Base-by-base conservation (phyloP, 2,329 filamentous ascomycete species). In the Colletotrichum brevisporum region DNA sequence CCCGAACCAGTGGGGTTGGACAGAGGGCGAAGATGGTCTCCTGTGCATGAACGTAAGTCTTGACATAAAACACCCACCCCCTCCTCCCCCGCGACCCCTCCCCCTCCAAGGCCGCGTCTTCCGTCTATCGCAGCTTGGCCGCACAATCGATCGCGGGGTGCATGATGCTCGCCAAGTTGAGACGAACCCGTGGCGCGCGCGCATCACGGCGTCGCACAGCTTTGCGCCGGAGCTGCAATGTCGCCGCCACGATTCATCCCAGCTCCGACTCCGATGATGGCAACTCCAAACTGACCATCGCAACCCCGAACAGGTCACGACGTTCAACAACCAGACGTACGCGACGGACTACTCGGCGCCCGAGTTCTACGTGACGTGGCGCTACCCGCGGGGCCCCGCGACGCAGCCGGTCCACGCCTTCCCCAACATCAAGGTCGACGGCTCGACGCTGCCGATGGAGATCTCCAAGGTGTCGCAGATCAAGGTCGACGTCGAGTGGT, bases 1-100 rank as follows among this genome's bases (percentile, higher is more conserved):
- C 73, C 86, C 86, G 54, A 88, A 88, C 72, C 86, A 87, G 76
- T 88, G 86, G 86, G 84, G 84, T 71, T 81, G 83, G 74, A 72
- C 78, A 24, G 72, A 76, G 13, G 78, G 78, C 10, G 75, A 78
- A 16, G 73, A 75, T 2, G 84, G 84, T 45, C 75, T 72, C 18
- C 74, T 88, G 27, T 88, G 86, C 75, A 81, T 88, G 81, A 85
- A 86, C 78, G 86, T 88, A 78, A 76, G 86, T 81, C 21, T 56
- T 18, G 63, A 43, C 41, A 43, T n/a, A 43, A 43, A 15, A 43
- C 41, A n/a, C 13, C 13, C 41, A 43, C 41, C 41, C 51, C 63
- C 58, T 21, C 31, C 64, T 24, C 57, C 45, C 31, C 31, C 31
- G 31, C 31, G 18, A 26, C 45, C 41, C 24, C 5, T 31, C 26